Evolutionary conservation across 495 filamentous ascomycete genomes (phyloP).

Genomic region (Thermochaetoides thermophila): DNA sequence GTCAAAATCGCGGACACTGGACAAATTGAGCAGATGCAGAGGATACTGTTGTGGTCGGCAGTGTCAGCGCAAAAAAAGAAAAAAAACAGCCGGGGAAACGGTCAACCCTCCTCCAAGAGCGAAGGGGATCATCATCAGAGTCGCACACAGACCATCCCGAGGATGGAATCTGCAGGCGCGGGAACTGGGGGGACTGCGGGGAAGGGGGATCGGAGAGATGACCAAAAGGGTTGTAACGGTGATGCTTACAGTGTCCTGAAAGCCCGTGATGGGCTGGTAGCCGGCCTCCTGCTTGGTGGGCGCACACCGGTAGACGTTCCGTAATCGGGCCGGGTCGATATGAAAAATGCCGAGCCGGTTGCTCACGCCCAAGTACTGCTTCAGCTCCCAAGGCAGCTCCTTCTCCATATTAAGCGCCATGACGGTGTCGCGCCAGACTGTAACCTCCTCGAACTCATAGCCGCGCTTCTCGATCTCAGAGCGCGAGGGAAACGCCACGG

Average conservation of each 20-base stretch:
- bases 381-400: slow-evolving; percentile 36
- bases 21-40: slow-evolving; percentile 62
- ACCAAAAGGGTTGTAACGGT: background rate
- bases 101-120: too few relatives aligned
- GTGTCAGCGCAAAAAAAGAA: background rate
- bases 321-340: slow-evolving; percentile 41
- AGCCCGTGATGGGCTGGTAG: slow-evolving; percentile 64
- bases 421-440: slow-evolving; percentile 67
- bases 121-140: too few relatives aligned
- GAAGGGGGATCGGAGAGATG: background rate
- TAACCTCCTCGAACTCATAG: slow-evolving; percentile 49
- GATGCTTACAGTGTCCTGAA: slow-evolving; percentile 59
- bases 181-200: background rate
- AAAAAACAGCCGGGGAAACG: slow-evolving; percentile 1
- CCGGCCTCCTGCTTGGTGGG: slow-evolving; percentile 53
- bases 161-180: background rate
- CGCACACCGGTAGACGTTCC: slow-evolving; percentile 62
- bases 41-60: slow-evolving; percentile 49
- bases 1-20: slow-evolving; percentile 53
- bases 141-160: slow-evolving; percentile 9
- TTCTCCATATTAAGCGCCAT: slow-evolving; percentile 42
- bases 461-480: slow-evolving; percentile 34
- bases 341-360: slow-evolving; percentile 59
- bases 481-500: slow-evolving; percentile 45
- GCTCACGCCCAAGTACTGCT: slow-evolving; percentile 45